phyloP scores from a whole-genome alignment of 1,139 yeast species.

The Geotrichum klebahnii region DNA sequence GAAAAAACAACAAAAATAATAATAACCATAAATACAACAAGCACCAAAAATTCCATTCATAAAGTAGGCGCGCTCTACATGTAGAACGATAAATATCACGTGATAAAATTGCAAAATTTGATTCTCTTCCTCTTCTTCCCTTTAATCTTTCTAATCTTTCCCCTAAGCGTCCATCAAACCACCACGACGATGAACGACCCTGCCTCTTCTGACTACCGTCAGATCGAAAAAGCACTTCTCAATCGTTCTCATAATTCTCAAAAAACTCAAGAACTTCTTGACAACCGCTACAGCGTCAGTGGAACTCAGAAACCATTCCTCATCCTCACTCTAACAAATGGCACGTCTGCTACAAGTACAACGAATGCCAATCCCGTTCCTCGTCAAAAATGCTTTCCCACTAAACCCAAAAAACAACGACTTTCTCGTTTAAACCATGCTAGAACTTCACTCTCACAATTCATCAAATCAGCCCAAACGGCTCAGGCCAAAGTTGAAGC shows the following conservation, averaged over 20 bases:
- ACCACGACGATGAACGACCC: not conserved
- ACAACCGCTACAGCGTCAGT: slow-evolving; percentile 51
- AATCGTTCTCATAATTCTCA: slow-evolving; percentile 47
- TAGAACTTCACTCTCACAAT: slow-evolving; percentile 22
- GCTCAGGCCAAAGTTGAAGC: slow-evolving; percentile 12
- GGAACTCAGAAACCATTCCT: slow-evolving; percentile 62
- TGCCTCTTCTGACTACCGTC: slow-evolving; percentile 5
- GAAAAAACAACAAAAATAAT: too few relatives aligned
- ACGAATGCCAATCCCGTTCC: too few relatives aligned
- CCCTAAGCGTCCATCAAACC: not conserved
- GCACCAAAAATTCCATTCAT: too few relatives aligned
- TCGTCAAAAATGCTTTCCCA: too few relatives aligned
- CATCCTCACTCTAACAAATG: slow-evolving; percentile 47
- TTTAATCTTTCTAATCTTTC: too few relatives aligned
- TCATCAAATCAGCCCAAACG: slow-evolving; percentile 17
- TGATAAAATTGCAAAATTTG: too few relatives aligned
- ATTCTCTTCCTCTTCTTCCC: too few relatives aligned
- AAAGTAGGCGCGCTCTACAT: too few relatives aligned
- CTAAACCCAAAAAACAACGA: too few relatives aligned
- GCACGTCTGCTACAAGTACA: slow-evolving; percentile 19
- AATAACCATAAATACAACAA: too few relatives aligned
- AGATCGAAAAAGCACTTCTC: slow-evolving; percentile 52
- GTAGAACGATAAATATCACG: too few relatives aligned
- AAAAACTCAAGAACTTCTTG: slow-evolving; percentile 49
- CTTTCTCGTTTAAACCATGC: slow-evolving; percentile 8